Evolutionary conservation across 2,329 filamentous ascomycete genomes (phyloP), one percentile per base, ranked within the genome.

Genomic region (Rhinocladiella similis): DNA sequence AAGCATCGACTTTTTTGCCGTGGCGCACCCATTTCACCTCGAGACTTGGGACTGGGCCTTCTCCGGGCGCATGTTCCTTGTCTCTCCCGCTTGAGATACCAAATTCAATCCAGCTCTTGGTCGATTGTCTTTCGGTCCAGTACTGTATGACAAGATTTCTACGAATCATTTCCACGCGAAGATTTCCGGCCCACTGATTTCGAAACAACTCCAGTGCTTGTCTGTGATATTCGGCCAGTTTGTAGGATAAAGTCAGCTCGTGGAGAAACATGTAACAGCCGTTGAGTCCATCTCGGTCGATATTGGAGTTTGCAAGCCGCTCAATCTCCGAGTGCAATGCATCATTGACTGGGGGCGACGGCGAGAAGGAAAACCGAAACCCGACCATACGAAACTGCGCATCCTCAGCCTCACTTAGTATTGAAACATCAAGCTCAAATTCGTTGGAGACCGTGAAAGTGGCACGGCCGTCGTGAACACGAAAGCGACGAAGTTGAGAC

Each of bases 381-480:
- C 97, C 92, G 60, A 97, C 89, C 69, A 97, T 96, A 80, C 89
- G 97, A 69, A 96, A 95, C 66, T 95, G 92, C 52, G 89, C 88
- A 29, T 85, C 79, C 16, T 86, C 83, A 63, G 94, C 88, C 68
- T 97, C 92, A 64, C 92, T 88, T 16, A 89, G 90, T 61, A 97
- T 89, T 1, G 91, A 92, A 50, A 99, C 81, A 69, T 97, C 94
- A 18, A 97, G 84, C 70, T 97, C 93, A 66, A 97, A 97, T 70
- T 97, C 93, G 51, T 84, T 83, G 2, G 83, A 77, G 1, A 97
- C 89, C 46, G 78, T 83, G 71, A 99, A 99, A 0, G 91, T 97
- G 5, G 89, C 93, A 47, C 93, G 85, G n/a, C 95, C 94, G 50
- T 90, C 89, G 50, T 83, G 82, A 58, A 99, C 89, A 4, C 80